Base-by-base conservation (phyloP, 2,329 filamentous ascomycete genomes). In the Aspergillus amoenus region DNA sequence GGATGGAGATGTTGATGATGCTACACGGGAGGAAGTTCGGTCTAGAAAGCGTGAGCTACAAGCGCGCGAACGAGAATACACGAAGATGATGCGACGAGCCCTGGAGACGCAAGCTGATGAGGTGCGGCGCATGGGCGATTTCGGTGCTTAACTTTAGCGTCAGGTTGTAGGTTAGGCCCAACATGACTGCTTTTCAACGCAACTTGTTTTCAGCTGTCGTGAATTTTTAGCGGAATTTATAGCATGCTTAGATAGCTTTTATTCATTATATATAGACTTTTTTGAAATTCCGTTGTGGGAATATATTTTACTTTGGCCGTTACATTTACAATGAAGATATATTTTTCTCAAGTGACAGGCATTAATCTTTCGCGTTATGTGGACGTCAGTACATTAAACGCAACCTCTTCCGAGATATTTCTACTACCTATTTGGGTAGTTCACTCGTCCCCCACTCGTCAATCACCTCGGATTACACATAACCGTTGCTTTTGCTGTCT, bases 91-190 rank as follows among this genome's bases (percentile, higher is more conserved):
- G 89, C 83, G 90, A 61, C 79, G 81, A 64, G 90, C 90, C 18
- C 76, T 96, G 58, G 85, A 90, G 75, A 80, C 81, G 62, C 91
- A 95, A 74, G 91, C 90, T 9, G 86, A 92, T 69, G 91, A 94
- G 72, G 84, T 89, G 57, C 81, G 87, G 63, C 91, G 90, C 73
- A 84, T 93, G 71, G 84, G 84, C 4, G 57, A 55, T 21, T 60
- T 67, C 30, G 65, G 65, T n/a, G 21, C 43, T 12, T 57, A 42
- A 41, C 34, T 50, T 17, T 12, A 30, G 27, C 9, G 27, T 30
- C 27, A 30, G 9, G 27, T 30, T 3, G 24, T 27, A 27, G 24
- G 24, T 9, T 21, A 1, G 21, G 21, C 27, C 27, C 27, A 30
- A 4, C 8, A 30, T 11, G 27, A 30, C 9, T 30, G 9, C 8